Evolutionary conservation across 2,329 filamentous ascomycete genomes (phyloP).

Genomic region (Graphiopsis chlorocephala): DNA sequence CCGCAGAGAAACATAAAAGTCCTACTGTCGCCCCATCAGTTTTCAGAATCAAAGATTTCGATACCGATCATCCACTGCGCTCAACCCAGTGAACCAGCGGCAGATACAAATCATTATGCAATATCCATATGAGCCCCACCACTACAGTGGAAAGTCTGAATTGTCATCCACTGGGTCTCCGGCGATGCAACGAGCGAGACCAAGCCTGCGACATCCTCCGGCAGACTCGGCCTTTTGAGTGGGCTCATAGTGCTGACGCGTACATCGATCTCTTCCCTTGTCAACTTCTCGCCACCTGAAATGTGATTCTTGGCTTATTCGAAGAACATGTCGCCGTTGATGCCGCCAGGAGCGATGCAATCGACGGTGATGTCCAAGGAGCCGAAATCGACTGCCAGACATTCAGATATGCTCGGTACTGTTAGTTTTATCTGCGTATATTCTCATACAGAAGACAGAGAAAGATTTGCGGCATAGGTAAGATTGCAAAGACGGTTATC

Average conservation of each 20-base stretch:
- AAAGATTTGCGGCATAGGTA: too few species aligned
- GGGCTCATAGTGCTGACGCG: not conserved
- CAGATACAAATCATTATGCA: not conserved
- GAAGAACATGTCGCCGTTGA: not conserved
- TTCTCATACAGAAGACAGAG: not conserved
- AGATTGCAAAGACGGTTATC: not conserved
- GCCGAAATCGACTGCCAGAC: not conserved
- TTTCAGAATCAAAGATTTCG: too few species aligned
- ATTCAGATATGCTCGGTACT: not conserved
- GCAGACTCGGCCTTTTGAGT: not conserved
- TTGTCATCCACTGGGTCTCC: not conserved
- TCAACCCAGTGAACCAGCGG: not conserved
- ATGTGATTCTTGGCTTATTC: not conserved
- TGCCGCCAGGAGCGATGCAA: not conserved
- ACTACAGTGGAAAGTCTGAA: not conserved
- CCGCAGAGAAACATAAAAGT: too few species aligned
- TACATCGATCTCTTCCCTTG: not conserved
- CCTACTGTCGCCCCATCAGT: too few species aligned
- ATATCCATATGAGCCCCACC: not conserved
- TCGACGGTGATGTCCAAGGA: not conserved
- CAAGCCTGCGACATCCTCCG: not conserved
- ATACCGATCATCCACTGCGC: too few species aligned
- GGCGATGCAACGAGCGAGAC: not conserved
- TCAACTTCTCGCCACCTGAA: not conserved
- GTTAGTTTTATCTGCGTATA: not conserved